Base-by-base conservation (phyloP, 176 grass and related monocot species). In the Triticum dicoccoides region DNA sequence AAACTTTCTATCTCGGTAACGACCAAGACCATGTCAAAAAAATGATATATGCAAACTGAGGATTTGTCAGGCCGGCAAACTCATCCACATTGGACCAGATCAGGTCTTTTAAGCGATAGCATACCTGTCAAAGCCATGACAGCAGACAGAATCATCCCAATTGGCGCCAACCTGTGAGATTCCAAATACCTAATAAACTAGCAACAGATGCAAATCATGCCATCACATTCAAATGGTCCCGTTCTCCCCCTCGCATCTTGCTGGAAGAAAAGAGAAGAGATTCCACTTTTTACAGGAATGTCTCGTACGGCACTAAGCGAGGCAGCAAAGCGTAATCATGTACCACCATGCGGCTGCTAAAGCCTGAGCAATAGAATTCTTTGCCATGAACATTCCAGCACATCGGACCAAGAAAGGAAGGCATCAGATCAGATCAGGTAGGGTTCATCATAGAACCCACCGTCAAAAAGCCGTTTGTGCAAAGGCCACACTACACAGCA, bases 181-280 rank as follows among this genome's bases (percentile, higher is more conserved):
- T 62, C 47, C 27, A 72, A 41, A 27, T 59, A 74, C 59, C 30
- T 72, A 17, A 32, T 29, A 24, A 30, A 64, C 52, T 9, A 30
- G 80, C 71, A 69, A 72, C 54, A 33, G 54, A 52, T 42, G 27
- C 65, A 29, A 49, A 77, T 74, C 54, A 70, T 70, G 67, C 20
- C 84, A 83, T 65, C 81, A 87, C 89, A 76, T 84, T 65, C 44
- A 84, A 76, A 80, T 80, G 89, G 41, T 91, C 83, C 79, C 69
- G 21, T 73, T 45, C 33, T 59, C 74, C 49, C 45, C 45, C 45
- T 84, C 69, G 61, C 70, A 62, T 63, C 80, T 39, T 61, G 76
- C 59, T 88, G 63, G 38, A 84, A 61, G n/a, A 65, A 91, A 91
- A 91, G 58, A 59, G 44, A 65, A 6, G 44, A 85, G 82, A 87